Evolutionary conservation across 1,139 yeast genomes (phyloP), one percentile per base, ranked within the genome.

Genomic region (Lodderomyces metapsilosis): DNA sequence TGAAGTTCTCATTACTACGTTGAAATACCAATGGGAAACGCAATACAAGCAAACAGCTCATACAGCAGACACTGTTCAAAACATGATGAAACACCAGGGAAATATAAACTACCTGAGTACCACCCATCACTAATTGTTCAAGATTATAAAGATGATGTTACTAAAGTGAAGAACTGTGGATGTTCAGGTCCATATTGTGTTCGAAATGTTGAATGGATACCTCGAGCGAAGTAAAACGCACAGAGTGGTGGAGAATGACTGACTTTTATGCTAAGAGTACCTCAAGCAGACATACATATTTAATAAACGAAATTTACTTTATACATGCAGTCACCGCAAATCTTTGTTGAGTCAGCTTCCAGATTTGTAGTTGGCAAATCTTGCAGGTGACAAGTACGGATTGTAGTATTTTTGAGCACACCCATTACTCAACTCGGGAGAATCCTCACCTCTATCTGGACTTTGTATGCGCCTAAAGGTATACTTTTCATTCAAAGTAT

Each of bases 161-260:
- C 56, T 21, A 69, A 67, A 44, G 42, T 61, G 34, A 69, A 70
- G 45, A 59, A 63, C 3, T 71, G 76, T 52, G 77, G 77, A 4
- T 71, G 76, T 53, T 66, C 74, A 4, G 75, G 68, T 50, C 47
- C 50, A n/a, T 67, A 68, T 50, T 71, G 76, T 47, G 69, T 71
- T 18, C 69, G 61, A 47, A 64, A 68, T 45, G 75, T 73, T 1
- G 58, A 51, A 10, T 70, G 75, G 76, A 71, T 71, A 33, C 76
- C 76, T 0, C 54, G 61, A 36, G 65, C 63, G 2, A 57, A 53
- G 18, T 23, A 33, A 9, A 28, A 8, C 7, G 16, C 30, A 25
- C 3, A n/a, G 16, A n/a, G 8, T 4, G 30, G 16, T 8, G n/a
- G 30, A 12, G 22, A n/a, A n/a, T n/a, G n/a, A n/a, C n/a, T n/a